phyloP scores from a whole-genome alignment of 192 early-diverging fungal genomes.

The Lobosporangium transversale region DNA sequence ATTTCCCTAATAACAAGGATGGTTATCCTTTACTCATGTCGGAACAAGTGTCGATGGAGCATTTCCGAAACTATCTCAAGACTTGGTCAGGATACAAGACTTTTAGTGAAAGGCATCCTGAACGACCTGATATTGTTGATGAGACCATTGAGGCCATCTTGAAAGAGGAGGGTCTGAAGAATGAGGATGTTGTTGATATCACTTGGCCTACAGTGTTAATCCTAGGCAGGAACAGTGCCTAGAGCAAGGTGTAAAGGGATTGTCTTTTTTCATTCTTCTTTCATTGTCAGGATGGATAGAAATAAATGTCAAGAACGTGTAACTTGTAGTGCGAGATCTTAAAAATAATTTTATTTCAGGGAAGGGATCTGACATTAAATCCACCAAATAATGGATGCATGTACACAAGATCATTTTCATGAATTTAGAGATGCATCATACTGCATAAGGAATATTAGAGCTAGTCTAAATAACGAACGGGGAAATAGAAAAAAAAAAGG shows the following conservation, averaged over 20 bases:
- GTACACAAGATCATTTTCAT: too few relatives aligned
- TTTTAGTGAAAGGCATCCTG: constrained; percentile 54
- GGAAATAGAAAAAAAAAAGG: background rate
- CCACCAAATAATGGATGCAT: too few relatives aligned
- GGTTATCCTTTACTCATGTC: constrained; percentile 45
- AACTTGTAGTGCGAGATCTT: too few relatives aligned
- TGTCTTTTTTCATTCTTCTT: too few relatives aligned
- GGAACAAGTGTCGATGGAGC: constrained; percentile 49
- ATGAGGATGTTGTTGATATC: constrained; percentile 51
- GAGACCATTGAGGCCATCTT: constrained; percentile 45
- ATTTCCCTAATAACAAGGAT: constrained; percentile 13
- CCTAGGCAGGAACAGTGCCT: constrained; percentile 33
- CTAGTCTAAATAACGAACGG: too few relatives aligned
- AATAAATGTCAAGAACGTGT: too few relatives aligned
- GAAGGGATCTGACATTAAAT: too few relatives aligned
- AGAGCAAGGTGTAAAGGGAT: background rate
- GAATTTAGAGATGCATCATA: too few relatives aligned
- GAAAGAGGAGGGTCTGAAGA: constrained; percentile 13
- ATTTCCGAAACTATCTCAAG: constrained; percentile 61
- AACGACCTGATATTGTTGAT: constrained; percentile 58
- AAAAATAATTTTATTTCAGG: too few relatives aligned
- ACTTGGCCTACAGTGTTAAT: constrained; percentile 65
- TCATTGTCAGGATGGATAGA: too few relatives aligned
- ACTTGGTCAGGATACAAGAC: constrained; percentile 69
- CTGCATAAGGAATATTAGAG: too few relatives aligned